A percentile compares a stretch with the other conserved stretches of the same genome.
phyloP scores from a whole-genome alignment of 805 yeast species.

The Cephaloascus albidus region DNA sequence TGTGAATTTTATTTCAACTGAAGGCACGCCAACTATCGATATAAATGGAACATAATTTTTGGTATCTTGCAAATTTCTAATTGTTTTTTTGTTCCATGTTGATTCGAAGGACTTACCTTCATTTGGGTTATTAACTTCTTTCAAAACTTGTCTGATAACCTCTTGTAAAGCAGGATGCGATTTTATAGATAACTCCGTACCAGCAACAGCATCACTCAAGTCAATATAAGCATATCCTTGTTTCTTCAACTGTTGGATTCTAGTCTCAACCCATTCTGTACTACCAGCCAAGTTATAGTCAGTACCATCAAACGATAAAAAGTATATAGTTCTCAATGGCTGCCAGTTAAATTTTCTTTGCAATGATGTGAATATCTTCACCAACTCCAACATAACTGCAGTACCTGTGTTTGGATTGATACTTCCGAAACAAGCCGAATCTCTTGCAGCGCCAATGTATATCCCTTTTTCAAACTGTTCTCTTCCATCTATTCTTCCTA shows the following conservation, averaged over 20 bases:
- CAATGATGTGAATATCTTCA: slow-evolving; percentile 57
- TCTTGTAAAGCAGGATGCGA: slow-evolving; percentile 58
- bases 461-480: slow-evolving; percentile 72
- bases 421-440: slow-evolving; percentile 71
- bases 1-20: slow-evolving; percentile 48
- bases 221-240: slow-evolving; percentile 70
- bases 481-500: slow-evolving; percentile 69
- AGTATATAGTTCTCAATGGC: slow-evolving; percentile 75
- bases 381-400: slow-evolving; percentile 59
- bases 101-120: slow-evolving; percentile 11
- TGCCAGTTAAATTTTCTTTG: slow-evolving; percentile 63
- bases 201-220: slow-evolving; percentile 56
- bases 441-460: slow-evolving; percentile 77
- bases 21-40: slow-evolving; percentile 57
- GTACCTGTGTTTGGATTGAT: slow-evolving; percentile 67
- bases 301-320: slow-evolving; percentile 77
- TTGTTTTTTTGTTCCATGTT: slow-evolving; percentile 4
- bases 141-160: slow-evolving; percentile 33
- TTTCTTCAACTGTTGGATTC: slow-evolving; percentile 39
- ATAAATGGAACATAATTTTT: slow-evolving; percentile 68
- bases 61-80: slow-evolving; percentile 14
- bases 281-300: slow-evolving; percentile 79
- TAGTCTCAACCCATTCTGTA: slow-evolving; percentile 63
- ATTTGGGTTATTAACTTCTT: slow-evolving; percentile 12
- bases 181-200: slow-evolving; percentile 39